Conservation (phyloP, 495 filamentous ascomycete species). For the Thozetella sp. region DNA sequence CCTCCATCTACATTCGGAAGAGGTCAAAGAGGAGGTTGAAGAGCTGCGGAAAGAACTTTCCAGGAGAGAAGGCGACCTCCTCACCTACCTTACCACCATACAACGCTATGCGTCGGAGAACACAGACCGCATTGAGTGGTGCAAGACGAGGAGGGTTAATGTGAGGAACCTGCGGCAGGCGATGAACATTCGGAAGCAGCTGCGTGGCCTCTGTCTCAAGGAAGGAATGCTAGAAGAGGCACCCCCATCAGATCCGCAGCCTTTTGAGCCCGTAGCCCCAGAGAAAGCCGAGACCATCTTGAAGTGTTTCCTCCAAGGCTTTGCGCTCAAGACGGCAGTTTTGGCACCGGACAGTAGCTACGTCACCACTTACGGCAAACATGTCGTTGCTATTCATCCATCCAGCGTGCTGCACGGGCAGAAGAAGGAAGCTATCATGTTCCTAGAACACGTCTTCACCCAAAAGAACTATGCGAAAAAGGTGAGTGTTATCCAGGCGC, state of each 20-base stretch:
- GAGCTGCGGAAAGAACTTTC: conserved; percentile 71
- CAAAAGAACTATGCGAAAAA: conserved; percentile 87
- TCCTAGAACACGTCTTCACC: conserved; percentile 94
- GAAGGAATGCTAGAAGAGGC: conserved; percentile 44
- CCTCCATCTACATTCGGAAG: conserved; percentile 76
- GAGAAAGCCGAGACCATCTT: conserved; percentile 62
- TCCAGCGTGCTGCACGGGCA: conserved; percentile 81
- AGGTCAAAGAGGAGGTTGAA: conserved; percentile 77
- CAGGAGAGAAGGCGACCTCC: conserved; percentile 83
- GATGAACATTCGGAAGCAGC: conserved; percentile 82
- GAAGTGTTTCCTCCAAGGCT: conserved; percentile 81
- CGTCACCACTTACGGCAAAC: conserved; percentile 78
- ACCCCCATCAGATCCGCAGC: conserved; percentile 45
- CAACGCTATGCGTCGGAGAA: conserved; percentile 78
- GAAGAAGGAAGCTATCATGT: conserved; percentile 94
- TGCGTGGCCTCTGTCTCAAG: conserved; percentile 63
- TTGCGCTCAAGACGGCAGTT: conserved; percentile 79
- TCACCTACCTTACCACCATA: conserved; percentile 84
- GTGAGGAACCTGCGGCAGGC: conserved; percentile 78
- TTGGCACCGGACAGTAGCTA: conserved; percentile 85
- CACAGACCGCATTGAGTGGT: conserved; percentile 75
- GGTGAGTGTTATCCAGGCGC: conserved; percentile 83
- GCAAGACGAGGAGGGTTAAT: conserved; percentile 74
- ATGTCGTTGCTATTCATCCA: conserved; percentile 88
- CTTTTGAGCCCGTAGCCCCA: conserved; percentile 47